These are phyloP conservation scores for Vicia villosa DNA, from an alignment of 306 rosid genomes.

Conservation along the genomic window DNA sequence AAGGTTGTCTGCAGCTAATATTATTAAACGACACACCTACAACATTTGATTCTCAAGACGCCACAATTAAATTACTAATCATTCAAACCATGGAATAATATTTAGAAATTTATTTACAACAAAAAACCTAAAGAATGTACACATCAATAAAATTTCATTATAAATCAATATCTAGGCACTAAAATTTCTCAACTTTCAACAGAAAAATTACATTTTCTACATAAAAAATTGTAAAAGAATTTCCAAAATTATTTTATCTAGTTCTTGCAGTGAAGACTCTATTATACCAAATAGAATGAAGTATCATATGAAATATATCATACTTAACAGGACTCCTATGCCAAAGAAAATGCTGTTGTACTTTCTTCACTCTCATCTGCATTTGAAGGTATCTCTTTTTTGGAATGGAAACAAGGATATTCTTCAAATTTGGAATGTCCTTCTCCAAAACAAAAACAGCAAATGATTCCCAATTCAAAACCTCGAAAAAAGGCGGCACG, in stretches of 20 bases:
- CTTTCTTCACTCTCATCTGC: constrained; percentile 74
- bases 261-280: constrained; percentile 61
- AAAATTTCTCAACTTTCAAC: too few species aligned
- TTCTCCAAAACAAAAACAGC: constrained; percentile 79
- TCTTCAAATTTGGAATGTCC: constrained; percentile 84
- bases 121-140: too few species aligned
- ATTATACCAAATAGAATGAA: constrained; percentile 88
- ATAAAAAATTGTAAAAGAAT: too few species aligned
- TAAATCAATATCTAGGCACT: too few species aligned
- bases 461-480: constrained; percentile 88
- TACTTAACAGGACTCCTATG: constrained; percentile 73
- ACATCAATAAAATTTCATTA: too few species aligned
- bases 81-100: too few species aligned
- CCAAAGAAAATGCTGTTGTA: constrained; percentile 94
- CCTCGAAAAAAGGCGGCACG: constrained; percentile 87
- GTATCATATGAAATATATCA: constrained; percentile 90
- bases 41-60: too few species aligned
- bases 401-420: constrained; percentile 72
- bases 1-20: too few species aligned
- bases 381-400: constrained; percentile 61
- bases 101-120: too few species aligned
- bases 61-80: too few species aligned
- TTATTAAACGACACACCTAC: too few species aligned
- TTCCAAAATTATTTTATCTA: constrained; percentile 18
- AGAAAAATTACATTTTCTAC: too few species aligned